phyloP scores from a whole-genome alignment of 352 stramenopile species.

The Pythium myriotylum region DNA sequence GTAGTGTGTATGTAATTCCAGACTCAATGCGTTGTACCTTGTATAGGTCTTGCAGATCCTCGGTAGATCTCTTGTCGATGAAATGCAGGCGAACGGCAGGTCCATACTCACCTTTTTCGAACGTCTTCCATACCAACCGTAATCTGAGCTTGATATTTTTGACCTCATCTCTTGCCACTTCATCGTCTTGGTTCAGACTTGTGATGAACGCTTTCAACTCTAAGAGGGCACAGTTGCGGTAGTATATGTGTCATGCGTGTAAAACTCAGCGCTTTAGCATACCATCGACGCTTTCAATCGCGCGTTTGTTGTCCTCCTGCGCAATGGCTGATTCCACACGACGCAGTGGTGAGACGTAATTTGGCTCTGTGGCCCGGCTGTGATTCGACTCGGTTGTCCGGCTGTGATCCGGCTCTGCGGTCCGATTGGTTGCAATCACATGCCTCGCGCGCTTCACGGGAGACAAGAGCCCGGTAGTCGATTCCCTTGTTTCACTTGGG shows the following conservation, averaged over 20 bases:
- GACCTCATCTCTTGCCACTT: not conserved
- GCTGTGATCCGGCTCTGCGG: too few relatives aligned
- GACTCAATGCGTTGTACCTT: not conserved
- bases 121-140: slow-evolving; percentile 5
- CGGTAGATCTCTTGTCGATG: slow-evolving; percentile 1
- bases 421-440: too few relatives aligned
- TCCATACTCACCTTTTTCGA: not conserved
- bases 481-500: too few relatives aligned
- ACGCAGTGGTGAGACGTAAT: not conserved
- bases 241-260: too few relatives aligned
- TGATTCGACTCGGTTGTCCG: too few relatives aligned
- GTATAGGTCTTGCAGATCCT: slow-evolving; percentile 1
- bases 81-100: slow-evolving; percentile 2
- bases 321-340: not conserved
- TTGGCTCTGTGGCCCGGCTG: too few relatives aligned
- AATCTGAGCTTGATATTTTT: not conserved
- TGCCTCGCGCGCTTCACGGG: too few relatives aligned
- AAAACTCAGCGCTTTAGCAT: not conserved
- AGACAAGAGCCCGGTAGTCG: too few relatives aligned
- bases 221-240: too few relatives aligned
- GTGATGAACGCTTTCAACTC: not conserved
- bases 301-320: not conserved
- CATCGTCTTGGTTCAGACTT: not conserved
- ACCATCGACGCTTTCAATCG: slow-evolving; percentile 2
- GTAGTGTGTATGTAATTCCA: not conserved